These are phyloP conservation scores for Fusarium coffeatum DNA, from an alignment of 2,329 filamentous ascomycete genomes.

Conservation along the genomic window DNA sequence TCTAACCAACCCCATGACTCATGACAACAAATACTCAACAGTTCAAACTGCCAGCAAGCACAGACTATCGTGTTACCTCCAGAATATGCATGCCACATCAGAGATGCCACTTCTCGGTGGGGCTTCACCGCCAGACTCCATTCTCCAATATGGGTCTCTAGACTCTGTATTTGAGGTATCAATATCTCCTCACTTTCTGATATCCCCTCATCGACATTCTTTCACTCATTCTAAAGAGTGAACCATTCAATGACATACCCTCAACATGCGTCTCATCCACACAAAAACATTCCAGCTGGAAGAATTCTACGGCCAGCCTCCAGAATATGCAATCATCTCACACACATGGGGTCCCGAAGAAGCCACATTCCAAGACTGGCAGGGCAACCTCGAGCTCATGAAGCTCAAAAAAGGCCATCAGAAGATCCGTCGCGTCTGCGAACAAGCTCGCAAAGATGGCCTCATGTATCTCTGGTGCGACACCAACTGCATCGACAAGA, in stretches of 20 bases:
- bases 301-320: constrained; percentile 43
- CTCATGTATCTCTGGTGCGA: constrained; percentile 29
- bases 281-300: constrained; percentile 36
- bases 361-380: constrained; percentile 42
- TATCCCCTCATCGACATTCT: not conserved
- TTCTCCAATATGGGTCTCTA: constrained; percentile 18
- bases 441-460: constrained; percentile 27
- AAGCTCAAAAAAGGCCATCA: constrained; percentile 25
- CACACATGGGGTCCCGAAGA: constrained; percentile 50
- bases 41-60: constrained; percentile 16
- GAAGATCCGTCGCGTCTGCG: constrained; percentile 26
- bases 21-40: constrained; percentile 5
- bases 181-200: not conserved
- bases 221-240: too few relatives aligned
- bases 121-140: constrained; percentile 31
- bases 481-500: constrained; percentile 36
- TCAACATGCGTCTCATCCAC: constrained; percentile 45
- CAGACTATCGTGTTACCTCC: constrained; percentile 18
- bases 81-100: constrained; percentile 32
- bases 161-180: constrained; percentile 3
- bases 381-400: constrained; percentile 26
- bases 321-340: constrained; percentile 49
- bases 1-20: constrained; percentile 15
- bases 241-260: not conserved
- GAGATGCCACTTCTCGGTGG: constrained; percentile 25